phyloP scores from a whole-genome alignment of 257 asterid genomes.

The Lavandula angustifolia region DNA sequence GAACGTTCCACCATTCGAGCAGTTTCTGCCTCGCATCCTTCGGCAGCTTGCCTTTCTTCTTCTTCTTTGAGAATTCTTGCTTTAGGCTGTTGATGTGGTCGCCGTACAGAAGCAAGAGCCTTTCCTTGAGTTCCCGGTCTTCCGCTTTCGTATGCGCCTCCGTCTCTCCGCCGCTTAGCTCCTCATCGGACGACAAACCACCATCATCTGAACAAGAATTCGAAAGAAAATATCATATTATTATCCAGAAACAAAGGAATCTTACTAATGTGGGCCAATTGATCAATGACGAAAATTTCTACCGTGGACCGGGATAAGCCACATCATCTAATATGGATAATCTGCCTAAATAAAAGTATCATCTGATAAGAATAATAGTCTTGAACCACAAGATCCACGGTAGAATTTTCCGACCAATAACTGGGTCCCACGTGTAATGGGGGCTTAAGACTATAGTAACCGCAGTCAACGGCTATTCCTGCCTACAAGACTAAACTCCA shows the following conservation, averaged over 20 bases:
- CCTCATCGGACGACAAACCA: constrained; percentile 68
- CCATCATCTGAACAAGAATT: constrained; percentile 48
- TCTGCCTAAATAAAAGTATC: no score
- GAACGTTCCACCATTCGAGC: constrained; percentile 91
- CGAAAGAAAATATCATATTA: neutral
- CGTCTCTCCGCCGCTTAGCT: constrained; percentile 62
- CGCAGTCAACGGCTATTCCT: constrained; percentile 21
- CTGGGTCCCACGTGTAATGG: constrained; percentile 23
- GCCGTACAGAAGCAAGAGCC: constrained; percentile 67
- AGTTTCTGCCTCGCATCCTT: constrained; percentile 76
- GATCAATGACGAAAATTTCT: no score
- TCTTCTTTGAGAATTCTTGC: constrained; percentile 84
- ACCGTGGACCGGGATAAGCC: no score
- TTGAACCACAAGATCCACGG: no score
- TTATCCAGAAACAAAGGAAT: no score
- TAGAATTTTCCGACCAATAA: neutral
- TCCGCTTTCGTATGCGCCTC: constrained; percentile 48
- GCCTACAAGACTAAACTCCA: neutral
- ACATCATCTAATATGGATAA: no score
- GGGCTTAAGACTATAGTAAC: neutral
- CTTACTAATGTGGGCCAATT: no score
- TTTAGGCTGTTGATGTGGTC: constrained; percentile 71
- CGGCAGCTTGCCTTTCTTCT: constrained; percentile 89
- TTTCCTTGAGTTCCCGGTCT: constrained; percentile 67
- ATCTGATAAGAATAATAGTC: no score